Base-by-base conservation (phyloP, 108 stramenopile species). In the Fragilaria crotonensis region DNA sequence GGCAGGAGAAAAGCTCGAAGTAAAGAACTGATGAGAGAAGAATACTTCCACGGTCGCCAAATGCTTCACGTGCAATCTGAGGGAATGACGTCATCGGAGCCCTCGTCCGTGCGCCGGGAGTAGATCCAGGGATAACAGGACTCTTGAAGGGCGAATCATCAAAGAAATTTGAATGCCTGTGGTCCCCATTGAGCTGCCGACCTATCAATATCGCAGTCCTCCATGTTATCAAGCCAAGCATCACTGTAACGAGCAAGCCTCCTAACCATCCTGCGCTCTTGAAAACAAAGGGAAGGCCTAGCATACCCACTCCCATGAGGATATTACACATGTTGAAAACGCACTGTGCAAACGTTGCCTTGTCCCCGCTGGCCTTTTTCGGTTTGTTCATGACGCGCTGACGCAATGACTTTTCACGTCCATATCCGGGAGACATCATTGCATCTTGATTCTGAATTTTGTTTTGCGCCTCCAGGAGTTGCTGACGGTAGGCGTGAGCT, bases 1-100 rank as follows among this genome's bases (percentile, higher is more conserved):
- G 51, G 63, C 88, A 85, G 25, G 84, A 85, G 59, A 89, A 85
- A 23, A 89, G 69, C 66, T 89, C 88, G 59, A 89, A 89, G 68
- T 89, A 89, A 14, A 89, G 46, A 22, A 85, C 72, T 22, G 67
- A 33, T 2, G 79, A 80, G 25, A 89, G 66, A 48, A 80, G 19
- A 20, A 89, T 33, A 33, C 74, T 62, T 30, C 80, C 87, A 31
- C 26, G 33, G 44, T 78, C 58, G 44, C 83, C 87, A 72, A 88
- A 84, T 21, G 83, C 72, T 45, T 72, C 77, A 11, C 87, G 63
- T n/a, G 87, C 87, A 64, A 88, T 82, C 28, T 77, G 80, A 4
- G 87, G 87, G 48, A 88, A 88, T 18, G 80, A 73, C 36, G 59
- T 66, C 7, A 83, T 78, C 4, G 78, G 83, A 25, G 76, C 68